Conservation (phyloP, 1,139 yeast species). For the Lodderomyces oxycetoniae region DNA sequence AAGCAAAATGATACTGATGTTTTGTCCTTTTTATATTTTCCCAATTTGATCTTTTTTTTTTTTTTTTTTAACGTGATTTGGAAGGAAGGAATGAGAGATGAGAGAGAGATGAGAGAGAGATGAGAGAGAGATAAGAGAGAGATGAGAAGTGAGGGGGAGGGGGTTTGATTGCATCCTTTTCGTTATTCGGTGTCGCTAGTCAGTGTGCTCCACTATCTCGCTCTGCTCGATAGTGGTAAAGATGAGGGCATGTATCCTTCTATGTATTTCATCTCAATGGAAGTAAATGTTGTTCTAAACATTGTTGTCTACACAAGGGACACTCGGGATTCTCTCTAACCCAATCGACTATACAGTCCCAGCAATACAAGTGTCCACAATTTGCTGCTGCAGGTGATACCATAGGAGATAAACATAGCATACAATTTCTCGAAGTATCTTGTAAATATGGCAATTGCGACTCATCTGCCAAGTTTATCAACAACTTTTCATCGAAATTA, state of each 20-base stretch:
- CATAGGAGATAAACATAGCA: conserved; percentile 79
- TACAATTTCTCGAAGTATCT: conserved; percentile 66
- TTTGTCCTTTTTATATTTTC: background rate
- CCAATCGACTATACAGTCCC: conserved; percentile 91
- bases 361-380: conserved; percentile 92
- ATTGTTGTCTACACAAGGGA: conserved; percentile 79
- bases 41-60: conserved; percentile 1
- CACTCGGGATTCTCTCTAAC: conserved; percentile 84
- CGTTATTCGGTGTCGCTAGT: too few relatives aligned
- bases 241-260: too few relatives aligned
- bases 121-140: background rate
- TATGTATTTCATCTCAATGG: conserved; percentile 45
- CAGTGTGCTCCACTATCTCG: too few relatives aligned
- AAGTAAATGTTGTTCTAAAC: conserved; percentile 69
- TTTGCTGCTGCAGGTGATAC: conserved; percentile 77
- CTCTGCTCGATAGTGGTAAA: too few relatives aligned
- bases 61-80: background rate
- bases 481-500: conserved; percentile 12
- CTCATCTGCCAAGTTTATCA: conserved; percentile 55
- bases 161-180: too few relatives aligned
- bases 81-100: too few relatives aligned
- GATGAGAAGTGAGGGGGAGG: too few relatives aligned
- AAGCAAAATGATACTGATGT: background rate
- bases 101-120: background rate
- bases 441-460: conserved; percentile 64